A percentile compares a stretch with the other conserved stretches of the same genome.
phyloP scores from a whole-genome alignment of 345 rosid species.

The Toxicodendron radicans region DNA sequence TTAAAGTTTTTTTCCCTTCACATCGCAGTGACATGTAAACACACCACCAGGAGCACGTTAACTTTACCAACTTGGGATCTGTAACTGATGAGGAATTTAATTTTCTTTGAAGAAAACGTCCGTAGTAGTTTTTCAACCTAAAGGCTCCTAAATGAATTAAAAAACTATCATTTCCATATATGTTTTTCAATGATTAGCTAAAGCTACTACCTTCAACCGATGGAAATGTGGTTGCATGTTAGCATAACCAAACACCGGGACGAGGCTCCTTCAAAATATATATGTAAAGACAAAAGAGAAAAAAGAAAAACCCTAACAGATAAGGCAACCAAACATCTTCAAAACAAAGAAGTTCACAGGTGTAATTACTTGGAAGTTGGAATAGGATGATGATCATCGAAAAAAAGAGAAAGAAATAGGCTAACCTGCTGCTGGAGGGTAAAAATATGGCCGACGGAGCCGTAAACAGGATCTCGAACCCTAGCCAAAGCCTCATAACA shows the following conservation, averaged over 20 bases:
- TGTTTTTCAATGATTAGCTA: not conserved
- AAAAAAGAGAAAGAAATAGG: not conserved
- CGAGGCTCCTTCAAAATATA: not conserved
- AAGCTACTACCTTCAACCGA: not conserved
- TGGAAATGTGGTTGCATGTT: not conserved
- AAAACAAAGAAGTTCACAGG: not conserved
- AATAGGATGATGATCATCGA: not conserved
- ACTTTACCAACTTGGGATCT: not conserved
- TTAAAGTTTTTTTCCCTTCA: not conserved
- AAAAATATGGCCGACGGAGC: constrained; percentile 74
- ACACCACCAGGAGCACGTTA: not conserved
- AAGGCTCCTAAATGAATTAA: not conserved
- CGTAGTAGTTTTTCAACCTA: not conserved
- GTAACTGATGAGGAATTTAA: not conserved
- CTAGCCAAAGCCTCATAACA: constrained; percentile 86
- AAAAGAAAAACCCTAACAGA: not conserved
- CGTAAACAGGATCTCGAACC: constrained; percentile 81
- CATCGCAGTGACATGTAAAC: not conserved
- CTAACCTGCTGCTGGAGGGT: constrained; percentile 82
- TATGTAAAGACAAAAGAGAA: not conserved
- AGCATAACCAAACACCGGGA: not conserved
- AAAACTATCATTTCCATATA: not conserved
- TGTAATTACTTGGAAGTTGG: not conserved
- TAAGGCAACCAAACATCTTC: not conserved
- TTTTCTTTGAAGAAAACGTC: not conserved